Conservation (phyloP, 495 filamentous ascomycete species). For the Platismatia glauca region DNA sequence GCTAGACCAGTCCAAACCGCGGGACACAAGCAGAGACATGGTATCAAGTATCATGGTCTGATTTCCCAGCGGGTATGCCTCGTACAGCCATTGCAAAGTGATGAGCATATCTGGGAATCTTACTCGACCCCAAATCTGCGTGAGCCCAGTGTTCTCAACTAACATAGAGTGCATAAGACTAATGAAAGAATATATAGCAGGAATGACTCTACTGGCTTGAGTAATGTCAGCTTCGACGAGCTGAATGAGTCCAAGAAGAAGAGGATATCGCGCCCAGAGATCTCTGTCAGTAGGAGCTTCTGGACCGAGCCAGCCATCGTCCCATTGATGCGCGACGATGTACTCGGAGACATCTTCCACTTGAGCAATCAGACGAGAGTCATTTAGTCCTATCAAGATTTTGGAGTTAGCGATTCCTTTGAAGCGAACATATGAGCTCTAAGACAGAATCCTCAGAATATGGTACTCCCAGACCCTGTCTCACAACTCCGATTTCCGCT, state of each 20-base stretch:
- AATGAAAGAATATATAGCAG: constrained; percentile 32
- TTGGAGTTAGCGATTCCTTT: not conserved
- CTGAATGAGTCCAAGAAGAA: constrained; percentile 46
- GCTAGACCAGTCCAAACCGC: constrained; percentile 35
- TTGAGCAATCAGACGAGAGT: constrained; percentile 47
- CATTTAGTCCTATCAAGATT: constrained; percentile 31
- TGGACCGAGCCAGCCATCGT: constrained; percentile 55
- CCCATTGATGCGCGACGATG: constrained; percentile 43
- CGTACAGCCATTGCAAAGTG: constrained; percentile 46
- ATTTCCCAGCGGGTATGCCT: constrained; percentile 32
- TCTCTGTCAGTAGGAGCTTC: constrained; percentile 39
- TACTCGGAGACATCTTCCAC: constrained; percentile 40
- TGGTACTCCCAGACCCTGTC: not conserved
- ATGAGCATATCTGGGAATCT: constrained; percentile 45
- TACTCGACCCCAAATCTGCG: constrained; percentile 39
- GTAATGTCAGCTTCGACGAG: constrained; percentile 33
- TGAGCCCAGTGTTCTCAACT: constrained; percentile 39
- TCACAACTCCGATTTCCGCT: not conserved
- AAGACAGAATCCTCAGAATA: not conserved
- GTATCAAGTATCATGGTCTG: constrained; percentile 35
- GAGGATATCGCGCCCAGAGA: constrained; percentile 47
- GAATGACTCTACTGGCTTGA: constrained; percentile 25
- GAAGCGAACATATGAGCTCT: not conserved
- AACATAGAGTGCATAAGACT: constrained; percentile 41
- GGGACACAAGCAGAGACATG: constrained; percentile 37